Conservation (phyloP, 1,139 yeast genomes). For the Lodderomyces pseudojiufengensis region DNA sequence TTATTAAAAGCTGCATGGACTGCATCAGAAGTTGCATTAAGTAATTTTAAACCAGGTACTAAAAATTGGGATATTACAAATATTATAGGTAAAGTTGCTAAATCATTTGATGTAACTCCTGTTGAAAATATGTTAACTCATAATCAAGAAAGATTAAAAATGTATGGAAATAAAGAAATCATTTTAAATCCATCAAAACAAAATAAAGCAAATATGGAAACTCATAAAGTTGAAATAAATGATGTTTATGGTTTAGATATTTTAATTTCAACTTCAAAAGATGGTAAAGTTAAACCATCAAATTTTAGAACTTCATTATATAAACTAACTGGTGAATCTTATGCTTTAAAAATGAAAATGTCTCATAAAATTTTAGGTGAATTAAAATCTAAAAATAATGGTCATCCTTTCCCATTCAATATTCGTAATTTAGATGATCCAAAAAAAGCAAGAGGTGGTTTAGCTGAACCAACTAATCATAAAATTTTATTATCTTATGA, state of each 20-base stretch:
- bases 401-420: constrained; percentile 65
- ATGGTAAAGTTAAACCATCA: constrained; percentile 64
- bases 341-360: constrained; percentile 69
- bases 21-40: constrained; percentile 76
- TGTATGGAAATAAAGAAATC: constrained; percentile 76
- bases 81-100: constrained; percentile 61
- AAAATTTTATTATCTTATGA: constrained; percentile 68
- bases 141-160: constrained; percentile 64
- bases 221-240: constrained; percentile 66
- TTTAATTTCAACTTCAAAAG: constrained; percentile 61
- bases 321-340: constrained; percentile 68
- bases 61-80: constrained; percentile 78
- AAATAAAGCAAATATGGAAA: constrained; percentile 61
- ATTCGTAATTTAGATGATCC: constrained; percentile 66
- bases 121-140: constrained; percentile 78
- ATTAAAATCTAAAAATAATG: constrained; percentile 58
- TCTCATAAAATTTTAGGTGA: constrained; percentile 68
- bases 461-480: constrained; percentile 71
- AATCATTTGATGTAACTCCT: constrained; percentile 57
- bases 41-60: constrained; percentile 64
- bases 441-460: constrained; percentile 71
- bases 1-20: constrained; percentile 70
- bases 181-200: constrained; percentile 71
- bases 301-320: constrained; percentile 66
- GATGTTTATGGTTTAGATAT: constrained; percentile 79